These are phyloP conservation scores for Calophaca sinica DNA, from an alignment of 306 rosid genomes.

Conservation along the genomic window DNA sequence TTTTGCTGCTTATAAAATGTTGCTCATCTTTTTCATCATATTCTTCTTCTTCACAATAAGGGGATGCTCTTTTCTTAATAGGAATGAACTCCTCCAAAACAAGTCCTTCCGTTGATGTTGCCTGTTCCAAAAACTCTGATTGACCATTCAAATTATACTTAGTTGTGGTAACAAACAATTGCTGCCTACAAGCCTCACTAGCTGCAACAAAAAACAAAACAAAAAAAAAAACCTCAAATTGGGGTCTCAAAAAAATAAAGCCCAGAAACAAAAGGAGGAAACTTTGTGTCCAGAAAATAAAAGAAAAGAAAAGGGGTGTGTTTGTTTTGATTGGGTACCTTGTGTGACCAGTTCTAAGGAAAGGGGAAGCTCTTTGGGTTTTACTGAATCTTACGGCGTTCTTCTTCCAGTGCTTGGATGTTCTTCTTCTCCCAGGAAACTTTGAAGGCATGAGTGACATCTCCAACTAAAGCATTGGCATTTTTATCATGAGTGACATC, in stretches of 20 bases:
- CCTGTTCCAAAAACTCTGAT: slow-evolving; percentile 80
- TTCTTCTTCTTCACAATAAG: slow-evolving; percentile 49
- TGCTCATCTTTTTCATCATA: slow-evolving; percentile 42
- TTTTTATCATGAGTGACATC: too few species aligned
- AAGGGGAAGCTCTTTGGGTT: slow-evolving; percentile 85
- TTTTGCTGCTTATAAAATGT: slow-evolving; percentile 44
- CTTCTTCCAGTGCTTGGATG: slow-evolving; percentile 69
- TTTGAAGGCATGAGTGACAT: too few species aligned
- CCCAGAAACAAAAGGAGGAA: slow-evolving; percentile 20
- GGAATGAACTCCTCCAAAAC: slow-evolving; percentile 88
- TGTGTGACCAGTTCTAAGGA: slow-evolving; percentile 77
- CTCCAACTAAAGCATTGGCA: too few species aligned
- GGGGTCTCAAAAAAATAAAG: background rate
- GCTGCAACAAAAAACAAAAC: slow-evolving; percentile 55
- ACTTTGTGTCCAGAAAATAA: background rate
- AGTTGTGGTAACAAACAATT: slow-evolving; percentile 60
- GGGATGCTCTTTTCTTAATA: slow-evolving; percentile 57
- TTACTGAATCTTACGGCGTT: slow-evolving; percentile 68
- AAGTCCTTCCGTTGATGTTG: slow-evolving; percentile 73
- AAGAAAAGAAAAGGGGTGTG: slow-evolving; percentile 28
- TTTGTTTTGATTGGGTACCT: slow-evolving; percentile 48
- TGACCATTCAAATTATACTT: slow-evolving; percentile 71
- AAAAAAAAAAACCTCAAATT: background rate
- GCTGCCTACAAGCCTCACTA: slow-evolving; percentile 73
- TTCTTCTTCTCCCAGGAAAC: too few species aligned